Conservation (phyloP, 192 early-diverging fungal genomes). For the Dimargaris cristalligena region DNA sequence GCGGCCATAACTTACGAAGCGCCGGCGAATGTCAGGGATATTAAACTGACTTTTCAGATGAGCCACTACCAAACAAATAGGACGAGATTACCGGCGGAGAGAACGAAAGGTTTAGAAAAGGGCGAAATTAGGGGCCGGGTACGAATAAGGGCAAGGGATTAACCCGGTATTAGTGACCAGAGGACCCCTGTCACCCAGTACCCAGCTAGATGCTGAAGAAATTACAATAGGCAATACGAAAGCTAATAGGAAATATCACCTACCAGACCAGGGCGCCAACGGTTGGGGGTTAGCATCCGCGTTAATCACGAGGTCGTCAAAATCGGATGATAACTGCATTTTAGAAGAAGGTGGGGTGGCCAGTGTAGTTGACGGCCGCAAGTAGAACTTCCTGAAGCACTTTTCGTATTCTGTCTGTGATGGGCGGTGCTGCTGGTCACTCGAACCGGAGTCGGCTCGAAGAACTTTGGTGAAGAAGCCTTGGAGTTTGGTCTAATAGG, state of each 20-base stretch:
- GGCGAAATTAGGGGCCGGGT: too few species aligned
- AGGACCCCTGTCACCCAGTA: too few species aligned
- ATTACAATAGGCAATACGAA: too few species aligned
- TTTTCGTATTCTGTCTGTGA: slow-evolving; percentile 17
- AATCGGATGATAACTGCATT: slow-evolving; percentile 19
- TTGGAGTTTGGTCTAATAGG: slow-evolving; percentile 23
- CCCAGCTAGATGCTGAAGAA: too few species aligned
- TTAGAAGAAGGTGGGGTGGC: slow-evolving; percentile 14
- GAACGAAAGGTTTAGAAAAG: too few species aligned
- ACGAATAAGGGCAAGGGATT: too few species aligned
- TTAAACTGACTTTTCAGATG: not conserved
- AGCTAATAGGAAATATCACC: too few species aligned
- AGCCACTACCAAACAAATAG: too few species aligned
- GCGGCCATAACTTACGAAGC: not conserved
- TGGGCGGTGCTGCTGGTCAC: not conserved
- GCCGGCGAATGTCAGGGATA: not conserved
- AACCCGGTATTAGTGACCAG: too few species aligned
- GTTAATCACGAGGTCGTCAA: slow-evolving; percentile 20
- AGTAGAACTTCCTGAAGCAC: slow-evolving; percentile 23
- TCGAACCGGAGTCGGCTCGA: slow-evolving; percentile 6
- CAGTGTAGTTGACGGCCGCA: slow-evolving; percentile 18
- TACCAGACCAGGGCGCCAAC: too few species aligned
- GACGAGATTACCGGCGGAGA: too few species aligned
- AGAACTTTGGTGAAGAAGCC: slow-evolving; percentile 21
- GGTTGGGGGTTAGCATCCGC: too few species aligned